Conservation (phyloP, 1,284 basidiomycete genomes). For the Boletellus deceptivus region DNA sequence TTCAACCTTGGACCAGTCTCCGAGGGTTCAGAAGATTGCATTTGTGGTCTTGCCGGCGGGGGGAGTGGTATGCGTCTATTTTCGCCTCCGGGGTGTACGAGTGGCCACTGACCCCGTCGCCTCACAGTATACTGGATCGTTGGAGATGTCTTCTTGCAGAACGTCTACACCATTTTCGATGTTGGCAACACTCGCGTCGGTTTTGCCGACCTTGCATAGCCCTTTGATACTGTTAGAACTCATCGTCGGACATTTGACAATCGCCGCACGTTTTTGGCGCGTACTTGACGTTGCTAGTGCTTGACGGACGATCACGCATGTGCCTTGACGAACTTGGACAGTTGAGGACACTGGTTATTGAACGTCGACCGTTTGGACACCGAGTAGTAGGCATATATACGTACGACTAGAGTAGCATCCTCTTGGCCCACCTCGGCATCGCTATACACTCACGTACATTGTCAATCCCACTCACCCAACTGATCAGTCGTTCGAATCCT, state of each 20-base stretch:
- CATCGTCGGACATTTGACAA: constrained; percentile 9
- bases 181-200: constrained; percentile 24
- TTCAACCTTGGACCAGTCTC: constrained; percentile 32
- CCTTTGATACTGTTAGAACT: not conserved
- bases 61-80: constrained; percentile 19
- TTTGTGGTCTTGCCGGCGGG: constrained; percentile 29
- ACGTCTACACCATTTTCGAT: constrained; percentile 31
- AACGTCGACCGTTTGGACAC: not conserved
- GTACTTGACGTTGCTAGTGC: not conserved
- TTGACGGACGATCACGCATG: not conserved
- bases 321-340: not conserved
- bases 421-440: constrained; percentile 86
- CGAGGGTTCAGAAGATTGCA: constrained; percentile 22
- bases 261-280: not conserved
- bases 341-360: not conserved
- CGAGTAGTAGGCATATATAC: not conserved
- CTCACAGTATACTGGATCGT: constrained; percentile 30
- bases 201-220: constrained; percentile 30
- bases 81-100: not conserved
- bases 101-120: not conserved
- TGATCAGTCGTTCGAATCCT: constrained; percentile 86
- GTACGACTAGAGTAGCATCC: constrained; percentile 57
- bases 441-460: constrained; percentile 89
- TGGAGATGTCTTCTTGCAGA: constrained; percentile 32
- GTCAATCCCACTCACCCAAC: constrained; percentile 79